Evolutionary conservation across 306 rosid species (phyloP), one percentile per base, ranked within the genome.

Genomic region (Gastrolobium villosum): DNA sequence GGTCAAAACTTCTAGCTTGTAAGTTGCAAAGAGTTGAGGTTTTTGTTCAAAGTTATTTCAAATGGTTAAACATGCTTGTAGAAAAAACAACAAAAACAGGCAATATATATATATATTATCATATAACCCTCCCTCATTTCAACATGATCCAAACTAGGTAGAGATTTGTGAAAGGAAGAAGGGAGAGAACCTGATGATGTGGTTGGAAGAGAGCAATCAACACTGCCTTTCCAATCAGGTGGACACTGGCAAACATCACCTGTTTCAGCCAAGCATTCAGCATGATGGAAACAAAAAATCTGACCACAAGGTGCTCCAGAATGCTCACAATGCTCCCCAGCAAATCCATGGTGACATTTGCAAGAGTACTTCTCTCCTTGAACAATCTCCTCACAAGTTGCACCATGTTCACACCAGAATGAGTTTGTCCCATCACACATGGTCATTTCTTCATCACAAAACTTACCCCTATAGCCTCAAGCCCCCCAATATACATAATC

Each of bases 371-470:
- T 78, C 20, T 83, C 86, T 44, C 83, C 82, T 60, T 83, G 77
- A 49, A 73, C 80, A 64, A 78, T 78, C 65, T 72, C 83, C 15
- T 65, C 83, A 66, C 86, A 83, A 59, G 26, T 59, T 41, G 54
- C 80, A 4, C 86, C 83, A 78, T 78, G 40, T 8, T 83, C 86
- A 73, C 86, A 83, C 86, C 83, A 83, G 63, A 77, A 83, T 10
- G 83, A 78, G 48, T 83, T 78, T 44, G 83, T 49, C 31, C 83
- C 84, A 83, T 84, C 87, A 74, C 87, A 84, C 81, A 68, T 79
- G 10, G 15, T 78, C 81, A 78, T 67, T 73, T 78, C 77, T 79
- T 83, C 77, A 20, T 83, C 83, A 83, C 83, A 78, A 35, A 65
- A 78, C 74, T 59, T 74, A n/a, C 80, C 83, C 77, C 80, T 66